phyloP scores from a whole-genome alignment of 2,329 filamentous ascomycete genomes.

The Grosmannia huntii region DNA sequence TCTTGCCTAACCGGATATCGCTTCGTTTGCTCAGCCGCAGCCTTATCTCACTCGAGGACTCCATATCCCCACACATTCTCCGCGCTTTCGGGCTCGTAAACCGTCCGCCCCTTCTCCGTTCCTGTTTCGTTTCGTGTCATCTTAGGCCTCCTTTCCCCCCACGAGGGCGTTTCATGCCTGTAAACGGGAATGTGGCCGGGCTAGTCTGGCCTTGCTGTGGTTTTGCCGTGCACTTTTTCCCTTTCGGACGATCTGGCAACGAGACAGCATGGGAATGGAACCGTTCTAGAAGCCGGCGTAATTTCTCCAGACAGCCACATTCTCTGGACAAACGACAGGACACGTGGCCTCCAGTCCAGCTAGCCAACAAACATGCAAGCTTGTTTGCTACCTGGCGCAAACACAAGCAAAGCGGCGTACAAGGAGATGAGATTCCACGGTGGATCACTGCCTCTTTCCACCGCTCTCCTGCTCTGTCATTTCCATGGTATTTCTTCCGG shows the following conservation, averaged over 20 bases:
- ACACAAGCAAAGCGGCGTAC: too few species aligned
- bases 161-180: neutral
- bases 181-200: neutral
- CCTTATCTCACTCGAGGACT: neutral
- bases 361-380: neutral
- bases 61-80: neutral
- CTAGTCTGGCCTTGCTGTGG: neutral
- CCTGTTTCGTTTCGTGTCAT: conserved; percentile 1
- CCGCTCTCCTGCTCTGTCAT: neutral
- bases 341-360: neutral
- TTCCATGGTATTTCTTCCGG: neutral
- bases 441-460: neutral
- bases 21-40: neutral
- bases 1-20: neutral
- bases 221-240: neutral
- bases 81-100: neutral
- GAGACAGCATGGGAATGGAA: neutral
- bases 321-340: neutral
- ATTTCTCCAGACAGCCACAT: neutral
- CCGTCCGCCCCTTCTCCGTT: neutral
- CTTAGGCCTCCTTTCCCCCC: neutral
- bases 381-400: too few species aligned
- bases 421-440: neutral
- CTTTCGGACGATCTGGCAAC: neutral
- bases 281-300: neutral